Base-by-base conservation (phyloP, 2,329 filamentous ascomycete genomes). In the Mycosphaerella sp. region DNA sequence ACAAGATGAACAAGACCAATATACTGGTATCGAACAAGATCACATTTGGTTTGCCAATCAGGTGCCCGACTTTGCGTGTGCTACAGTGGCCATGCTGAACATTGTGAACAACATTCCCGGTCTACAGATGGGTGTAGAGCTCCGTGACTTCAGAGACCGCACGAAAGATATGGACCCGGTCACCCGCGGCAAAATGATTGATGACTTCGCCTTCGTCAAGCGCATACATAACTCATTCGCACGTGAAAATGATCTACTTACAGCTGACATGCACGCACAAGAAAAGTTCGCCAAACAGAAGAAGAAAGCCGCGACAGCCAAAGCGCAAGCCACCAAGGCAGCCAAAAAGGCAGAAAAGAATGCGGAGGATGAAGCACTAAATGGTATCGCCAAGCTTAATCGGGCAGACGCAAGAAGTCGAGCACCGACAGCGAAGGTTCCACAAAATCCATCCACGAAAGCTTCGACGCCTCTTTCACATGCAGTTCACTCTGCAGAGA, bases 31-130 rank as follows among this genome's bases (percentile, higher is more conserved):
- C 13, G 21, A 75, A 67, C 55, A 84, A 79, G 72, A 80, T 2
- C 73, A 81, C 27, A 74, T 97, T 14, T 98, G 93, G 91, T 97
- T 96, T 68, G 89, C 90, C 25, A 96, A 96, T 63, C 91, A 91
- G 84, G 89, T 87, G 1, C 85, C 82, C 0, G 78, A 80, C 49
- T 95, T 95, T 68, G 85, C 89, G 21, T 98, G 93, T 70, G 93
- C 89, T 16, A 93, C 88, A n/a, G 81, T 96, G 41, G 89, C 93
- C 3, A 75, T 97, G 59, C 78, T 96, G 61, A 97, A 97, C 63
- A 95, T 96, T 54, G 74, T 95, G 64, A 94, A 95, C 80, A 97
- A 97, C 65, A 77, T 83, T 18, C 73, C 80, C 0, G 75, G 73
- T 0, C 69, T 89, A 3, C 71, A 81, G 9, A 76, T 96, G 5